Percentiles rank a stretch among this genome's conserved stretches.
phyloP scores from a whole-genome alignment of 2,329 filamentous ascomycete genomes.

The Botrytis fabae region DNA sequence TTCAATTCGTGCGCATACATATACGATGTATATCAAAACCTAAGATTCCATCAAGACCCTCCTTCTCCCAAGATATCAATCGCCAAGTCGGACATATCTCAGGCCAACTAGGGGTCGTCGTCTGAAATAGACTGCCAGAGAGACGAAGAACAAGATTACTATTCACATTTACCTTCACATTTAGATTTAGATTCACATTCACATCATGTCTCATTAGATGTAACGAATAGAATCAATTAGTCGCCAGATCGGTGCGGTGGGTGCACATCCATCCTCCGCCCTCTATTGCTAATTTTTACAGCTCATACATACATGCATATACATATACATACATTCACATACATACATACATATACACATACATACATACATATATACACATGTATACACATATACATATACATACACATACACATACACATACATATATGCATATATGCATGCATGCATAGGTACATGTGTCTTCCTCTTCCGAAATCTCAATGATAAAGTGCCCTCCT shows the following conservation, averaged over 20 bases:
- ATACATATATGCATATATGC: not conserved
- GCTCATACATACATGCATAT: not conserved
- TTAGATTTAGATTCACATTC: no score
- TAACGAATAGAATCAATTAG: not conserved
- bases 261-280: not conserved
- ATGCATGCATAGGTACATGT: not conserved
- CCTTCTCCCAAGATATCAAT: not conserved
- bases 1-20: not conserved
- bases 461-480: not conserved
- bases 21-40: not conserved
- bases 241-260: not conserved
- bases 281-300: not conserved
- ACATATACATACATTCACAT: not conserved
- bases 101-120: not conserved
- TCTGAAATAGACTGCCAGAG: not conserved
- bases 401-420: rapidly evolving
- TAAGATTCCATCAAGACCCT: not conserved
- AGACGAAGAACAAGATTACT: not conserved
- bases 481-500: not conserved
- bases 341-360: not conserved
- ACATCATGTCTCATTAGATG: not conserved
- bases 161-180: not conserved
- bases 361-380: not conserved
- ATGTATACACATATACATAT: rapidly evolving
- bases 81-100: not conserved